Evolutionary conservation across 345 rosid species (phyloP).

Genomic region (Lenwebbia sp.): DNA sequence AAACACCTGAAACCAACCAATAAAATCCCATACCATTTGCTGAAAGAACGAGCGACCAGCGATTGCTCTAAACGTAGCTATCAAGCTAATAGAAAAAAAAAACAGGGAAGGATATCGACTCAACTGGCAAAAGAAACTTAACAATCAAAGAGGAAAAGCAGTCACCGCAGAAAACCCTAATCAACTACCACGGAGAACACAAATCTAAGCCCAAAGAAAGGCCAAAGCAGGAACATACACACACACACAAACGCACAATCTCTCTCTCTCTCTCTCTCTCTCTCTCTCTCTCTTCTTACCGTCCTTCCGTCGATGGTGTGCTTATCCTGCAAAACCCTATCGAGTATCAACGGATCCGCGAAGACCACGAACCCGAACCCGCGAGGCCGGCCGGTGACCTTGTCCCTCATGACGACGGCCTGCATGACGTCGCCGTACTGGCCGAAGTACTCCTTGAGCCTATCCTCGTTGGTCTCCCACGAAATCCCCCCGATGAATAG

Average conservation of each 20-base stretch:
- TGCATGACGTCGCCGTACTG: conserved; percentile 40
- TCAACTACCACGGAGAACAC: background rate
- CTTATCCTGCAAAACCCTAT: conserved; percentile 37
- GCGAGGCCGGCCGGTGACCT: conserved; percentile 45
- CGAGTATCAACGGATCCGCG: conserved; percentile 36
- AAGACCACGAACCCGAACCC: conserved; percentile 56
- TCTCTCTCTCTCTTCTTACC: background rate
- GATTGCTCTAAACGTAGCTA: background rate
- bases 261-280: background rate
- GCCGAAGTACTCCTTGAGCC: conserved; percentile 31
- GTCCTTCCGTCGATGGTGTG: conserved; percentile 49
- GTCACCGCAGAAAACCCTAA: background rate
- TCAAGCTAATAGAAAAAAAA: background rate
- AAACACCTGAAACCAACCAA: background rate
- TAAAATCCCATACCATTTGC: background rate
- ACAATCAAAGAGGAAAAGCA: no score
- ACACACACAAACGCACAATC: background rate
- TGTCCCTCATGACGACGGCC: conserved; percentile 42
- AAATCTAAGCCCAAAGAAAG: background rate
- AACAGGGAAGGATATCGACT: background rate
- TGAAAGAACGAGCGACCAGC: background rate
- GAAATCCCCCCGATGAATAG: conserved; percentile 58
- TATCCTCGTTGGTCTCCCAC: conserved; percentile 55
- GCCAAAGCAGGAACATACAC: background rate
- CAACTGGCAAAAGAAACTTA: background rate